Percentiles rank a stretch among this genome's conserved stretches.
phyloP scores from a whole-genome alignment of 129 eudicot species.

The Erigeron canadensis region DNA sequence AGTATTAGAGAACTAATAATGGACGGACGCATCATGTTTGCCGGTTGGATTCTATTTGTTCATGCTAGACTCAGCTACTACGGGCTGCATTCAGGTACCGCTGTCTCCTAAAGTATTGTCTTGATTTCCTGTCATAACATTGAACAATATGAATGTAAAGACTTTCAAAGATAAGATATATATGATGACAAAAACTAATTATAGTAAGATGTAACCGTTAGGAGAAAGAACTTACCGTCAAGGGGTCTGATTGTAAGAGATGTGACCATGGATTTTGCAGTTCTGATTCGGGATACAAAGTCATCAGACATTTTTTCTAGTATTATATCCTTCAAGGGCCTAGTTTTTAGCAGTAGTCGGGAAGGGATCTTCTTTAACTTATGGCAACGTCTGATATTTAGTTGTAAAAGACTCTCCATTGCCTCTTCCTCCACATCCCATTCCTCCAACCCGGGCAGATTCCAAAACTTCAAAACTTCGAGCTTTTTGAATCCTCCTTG shows the following conservation, averaged over 20 bases:
- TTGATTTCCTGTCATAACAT: not conserved
- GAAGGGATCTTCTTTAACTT: constrained; percentile 37
- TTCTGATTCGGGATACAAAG: constrained; percentile 22
- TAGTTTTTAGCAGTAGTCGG: constrained; percentile 26
- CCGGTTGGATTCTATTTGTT: not conserved
- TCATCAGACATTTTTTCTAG: constrained; percentile 40
- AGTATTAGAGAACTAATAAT: not conserved
- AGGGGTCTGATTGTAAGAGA: constrained; percentile 28
- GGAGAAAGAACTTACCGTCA: constrained; percentile 37
- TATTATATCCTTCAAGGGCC: constrained; percentile 34
- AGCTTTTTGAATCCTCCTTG: constrained; percentile 40
- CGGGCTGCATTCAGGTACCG: not conserved
- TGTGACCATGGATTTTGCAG: constrained; percentile 12
- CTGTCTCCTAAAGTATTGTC: not conserved
- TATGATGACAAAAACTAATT: not conserved
- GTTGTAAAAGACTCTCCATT: constrained; percentile 48
- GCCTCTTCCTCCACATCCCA: constrained; percentile 53
- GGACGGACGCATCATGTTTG: not conserved
- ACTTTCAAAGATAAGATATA: not conserved
- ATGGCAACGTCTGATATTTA: constrained; percentile 46
- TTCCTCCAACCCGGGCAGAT: constrained; percentile 38
- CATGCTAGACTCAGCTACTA: not conserved
- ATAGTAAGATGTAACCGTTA: not conserved
- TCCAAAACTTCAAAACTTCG: constrained; percentile 49
- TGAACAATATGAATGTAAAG: too few species aligned